Percentiles rank a stretch among this genome's conserved stretches.
These are phyloP conservation scores for Botryotinia calthae DNA, from an alignment of 2,329 filamentous ascomycete species.

Conservation along the genomic window DNA sequence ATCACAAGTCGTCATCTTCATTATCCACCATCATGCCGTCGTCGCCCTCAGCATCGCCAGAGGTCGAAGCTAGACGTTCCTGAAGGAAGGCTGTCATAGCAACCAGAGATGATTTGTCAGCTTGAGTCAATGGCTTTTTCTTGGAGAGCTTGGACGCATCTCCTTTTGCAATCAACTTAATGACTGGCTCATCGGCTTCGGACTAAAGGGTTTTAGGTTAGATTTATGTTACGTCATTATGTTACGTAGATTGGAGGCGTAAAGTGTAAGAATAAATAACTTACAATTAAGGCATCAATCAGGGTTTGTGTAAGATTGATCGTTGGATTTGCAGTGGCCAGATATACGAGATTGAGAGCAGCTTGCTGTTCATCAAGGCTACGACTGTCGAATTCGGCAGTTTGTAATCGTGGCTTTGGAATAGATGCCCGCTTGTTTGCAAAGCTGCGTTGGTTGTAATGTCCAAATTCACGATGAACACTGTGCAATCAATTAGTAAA, in stretches of 20 bases:
- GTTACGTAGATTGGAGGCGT: neutral
- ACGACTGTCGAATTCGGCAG: conserved; percentile 25
- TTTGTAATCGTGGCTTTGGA: conserved; percentile 3
- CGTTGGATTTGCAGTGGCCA: conserved; percentile 51
- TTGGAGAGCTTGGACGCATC: conserved; percentile 27
- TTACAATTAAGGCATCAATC: conserved; percentile 61
- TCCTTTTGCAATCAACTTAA: conserved; percentile 39
- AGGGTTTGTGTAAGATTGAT: conserved; percentile 47
- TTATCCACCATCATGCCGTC: conserved; percentile 1
- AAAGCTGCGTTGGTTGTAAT: conserved; percentile 19
- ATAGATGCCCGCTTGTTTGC: conserved; percentile 23
- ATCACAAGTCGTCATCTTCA: neutral
- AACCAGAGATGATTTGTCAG: conserved; percentile 26
- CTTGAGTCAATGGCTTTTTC: conserved; percentile 16
- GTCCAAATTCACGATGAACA: conserved; percentile 24
- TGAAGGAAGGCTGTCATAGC: conserved; percentile 31
- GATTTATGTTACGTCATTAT: conserved; percentile 15
- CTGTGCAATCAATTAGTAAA: conserved; percentile 14
- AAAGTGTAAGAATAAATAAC: conserved; percentile 38
- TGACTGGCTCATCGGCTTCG: conserved; percentile 44
- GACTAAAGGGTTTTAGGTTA: conserved; percentile 38
- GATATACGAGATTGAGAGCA: conserved; percentile 60
- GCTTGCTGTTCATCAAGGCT: conserved; percentile 61
- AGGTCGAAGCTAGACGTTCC: conserved; percentile 21
- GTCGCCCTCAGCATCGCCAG: neutral